Base-by-base conservation (phyloP, 2,329 filamentous ascomycete species). In the Hypoxylon rubiginosum region DNA sequence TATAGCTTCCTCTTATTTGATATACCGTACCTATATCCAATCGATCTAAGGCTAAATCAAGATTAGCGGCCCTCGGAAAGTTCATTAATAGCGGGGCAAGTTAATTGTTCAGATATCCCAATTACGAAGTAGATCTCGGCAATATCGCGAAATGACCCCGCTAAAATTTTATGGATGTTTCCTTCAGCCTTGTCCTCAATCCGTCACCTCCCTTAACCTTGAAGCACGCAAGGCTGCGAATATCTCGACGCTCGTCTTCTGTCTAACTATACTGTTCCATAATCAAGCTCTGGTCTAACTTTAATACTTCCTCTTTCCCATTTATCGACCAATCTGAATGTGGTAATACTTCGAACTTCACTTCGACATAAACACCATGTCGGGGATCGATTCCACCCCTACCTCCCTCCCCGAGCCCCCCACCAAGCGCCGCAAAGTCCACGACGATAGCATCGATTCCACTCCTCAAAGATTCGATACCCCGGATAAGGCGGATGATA, bases 391-490 rank as follows among this genome's bases (percentile, higher is more conserved):
- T 51, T 56, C 73, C 28, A 61, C 71, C 51, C 58, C 67, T 53
- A 62, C 64, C 2, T 56, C 73, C 26, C 61, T 67, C 21, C 62
- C 73, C 11, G 78, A 73, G 32, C 79, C 80, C 15, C 78, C 79
- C 11, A 76, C 79, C 8, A 83, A 83, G 68, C 78, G 81, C 32
- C 80, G 81, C 63, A 79, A 78, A 72, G 75, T 82, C 36, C 71
- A 76, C 65, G 78, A 81, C 53, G 82, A 81, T 58, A 81, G 78
- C 69, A 73, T 76, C 54, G 77, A 75, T 54, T 78, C 79, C 71
- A 80, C 79, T 8, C 79, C 80, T 26, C 49, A 39, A 9, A 76
- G 77, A 36, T 82, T 83, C 72, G 80, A 79, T 63, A 83, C 81
- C 34, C 81, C 85, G 7, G 84, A 86, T 64, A 83, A 85, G 24